Evolutionary conservation across 2,329 filamentous ascomycete species (phyloP), one percentile per base, ranked within the genome.

Genomic region (Pyricularia sp.): DNA sequence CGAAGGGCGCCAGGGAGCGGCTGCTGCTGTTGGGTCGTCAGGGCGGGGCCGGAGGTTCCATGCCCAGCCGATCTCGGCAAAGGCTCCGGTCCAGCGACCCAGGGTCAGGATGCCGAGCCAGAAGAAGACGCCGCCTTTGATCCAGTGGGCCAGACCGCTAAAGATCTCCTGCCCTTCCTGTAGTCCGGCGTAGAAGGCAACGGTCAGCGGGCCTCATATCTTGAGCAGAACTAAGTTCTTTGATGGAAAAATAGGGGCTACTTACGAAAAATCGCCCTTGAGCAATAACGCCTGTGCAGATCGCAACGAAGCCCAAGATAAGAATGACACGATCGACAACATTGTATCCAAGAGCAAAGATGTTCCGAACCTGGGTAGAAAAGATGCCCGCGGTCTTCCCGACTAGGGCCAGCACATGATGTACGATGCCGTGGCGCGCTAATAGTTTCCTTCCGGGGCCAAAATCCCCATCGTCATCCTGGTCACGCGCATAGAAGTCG

Each of bases 91-190:
- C 89, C 91, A 97, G 65, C 93, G 88, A 33, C 91, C 92, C 4
- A 97, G 81, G 0, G 91, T 96, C 66, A 97, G 78, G 24, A 96
- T 77, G 9, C 93, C 93, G 68, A 96, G 90, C 87, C 91, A 94
- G 78, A 97, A 91, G 79, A 97, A 97, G 65, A 97, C 89, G 3
- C 90, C 90, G 60, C 93, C 93, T 74, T 97, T 97, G 74, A 97
- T 87, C 78, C 91, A 96, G 73, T 97, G 93, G 8, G 93, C 93
- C 57, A 97, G 81, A 1, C 93, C 91, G 69, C 87, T 93, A 79
- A 93, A 96, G 65, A 97, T 79, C 2, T 80, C 80, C 26, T 75
- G 74, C 5, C 84, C 88, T 73, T 88, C 87, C 88, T 92, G 68
- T 24, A 44, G 12, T 3, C 26, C 26, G 24, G 22, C 10, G 59